These are phyloP conservation scores for Pseudozyma pruni DNA, from an alignment of 1,284 basidiomycete species.

Conservation along the genomic window DNA sequence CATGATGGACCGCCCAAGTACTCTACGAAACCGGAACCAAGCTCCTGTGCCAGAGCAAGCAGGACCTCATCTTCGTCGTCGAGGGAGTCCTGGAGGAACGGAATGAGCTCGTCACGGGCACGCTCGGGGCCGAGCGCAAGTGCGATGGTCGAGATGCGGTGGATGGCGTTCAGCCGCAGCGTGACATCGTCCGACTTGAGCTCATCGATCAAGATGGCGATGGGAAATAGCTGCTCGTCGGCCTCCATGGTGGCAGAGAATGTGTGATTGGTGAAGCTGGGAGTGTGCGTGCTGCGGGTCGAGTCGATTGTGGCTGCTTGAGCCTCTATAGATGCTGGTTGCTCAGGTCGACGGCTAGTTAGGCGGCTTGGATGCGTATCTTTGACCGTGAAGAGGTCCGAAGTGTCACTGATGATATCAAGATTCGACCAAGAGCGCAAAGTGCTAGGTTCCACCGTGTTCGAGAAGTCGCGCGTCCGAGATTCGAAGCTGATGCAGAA, in stretches of 20 bases:
- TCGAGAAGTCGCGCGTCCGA: background rate
- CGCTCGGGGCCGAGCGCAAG: constrained; percentile 95
- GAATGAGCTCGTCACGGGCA: constrained; percentile 93
- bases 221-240: constrained; percentile 67
- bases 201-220: constrained; percentile 86
- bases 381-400: too few species aligned
- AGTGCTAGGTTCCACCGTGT: background rate
- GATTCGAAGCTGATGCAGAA: background rate
- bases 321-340: background rate
- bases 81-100: constrained; percentile 96
- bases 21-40: constrained; percentile 83
- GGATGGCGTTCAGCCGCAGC: constrained; percentile 94
- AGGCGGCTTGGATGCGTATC: too few species aligned
- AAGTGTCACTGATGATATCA: too few species aligned
- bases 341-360: background rate
- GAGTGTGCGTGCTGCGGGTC: background rate
- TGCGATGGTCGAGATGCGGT: constrained; percentile 97
- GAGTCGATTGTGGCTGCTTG: background rate
- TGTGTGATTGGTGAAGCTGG: background rate
- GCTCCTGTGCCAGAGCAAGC: constrained; percentile 92
- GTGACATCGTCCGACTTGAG: constrained; percentile 83
- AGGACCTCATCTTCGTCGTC: constrained; percentile 99
- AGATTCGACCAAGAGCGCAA: too few species aligned
- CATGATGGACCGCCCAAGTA: constrained; percentile 91
- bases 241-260: constrained; percentile 54